These are phyloP conservation scores for Colletotrichum sublineola DNA, from an alignment of 2,329 filamentous ascomycete genomes.

Conservation along the genomic window DNA sequence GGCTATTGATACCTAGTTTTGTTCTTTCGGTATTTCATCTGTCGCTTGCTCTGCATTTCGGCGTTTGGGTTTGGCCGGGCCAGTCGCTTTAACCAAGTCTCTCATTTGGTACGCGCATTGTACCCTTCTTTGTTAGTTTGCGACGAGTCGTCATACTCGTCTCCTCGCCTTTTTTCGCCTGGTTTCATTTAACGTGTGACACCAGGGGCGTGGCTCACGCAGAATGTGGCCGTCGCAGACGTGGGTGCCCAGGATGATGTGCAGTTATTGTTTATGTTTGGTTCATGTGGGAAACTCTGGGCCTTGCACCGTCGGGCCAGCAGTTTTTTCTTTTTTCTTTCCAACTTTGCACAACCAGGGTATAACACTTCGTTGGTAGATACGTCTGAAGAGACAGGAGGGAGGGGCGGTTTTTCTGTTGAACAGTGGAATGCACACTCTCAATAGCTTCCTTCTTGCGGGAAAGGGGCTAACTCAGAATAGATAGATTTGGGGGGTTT, in stretches of 20 bases:
- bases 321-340: background rate
- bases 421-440: slow-evolving; percentile 3
- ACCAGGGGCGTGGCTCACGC: slow-evolving; percentile 4
- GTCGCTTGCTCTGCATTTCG: slow-evolving; percentile 19
- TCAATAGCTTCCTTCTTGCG: slow-evolving; percentile 1
- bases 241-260: slow-evolving; percentile 14
- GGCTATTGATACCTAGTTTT: slow-evolving; percentile 57
- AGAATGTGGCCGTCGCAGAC: slow-evolving; percentile 26
- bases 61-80: slow-evolving; percentile 33
- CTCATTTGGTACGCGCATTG: slow-evolving; percentile 15
- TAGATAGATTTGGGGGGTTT: slow-evolving; percentile 29
- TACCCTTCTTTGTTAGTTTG: background rate
- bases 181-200: slow-evolving; percentile 4
- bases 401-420: background rate
- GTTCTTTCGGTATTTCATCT: slow-evolving; percentile 2
- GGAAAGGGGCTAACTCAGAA: slow-evolving; percentile 29
- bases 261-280: background rate
- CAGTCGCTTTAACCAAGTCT: slow-evolving; percentile 28
- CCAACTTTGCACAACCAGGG: slow-evolving; percentile 17
- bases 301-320: background rate
- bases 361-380: slow-evolving; percentile 24
- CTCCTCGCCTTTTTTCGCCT: background rate
- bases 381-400: slow-evolving; percentile 17
- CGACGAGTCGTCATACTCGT: background rate
- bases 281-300: background rate